phyloP scores from a whole-genome alignment of 768 basidiomycete genomes.

The Xanthoconium stramineum region DNA sequence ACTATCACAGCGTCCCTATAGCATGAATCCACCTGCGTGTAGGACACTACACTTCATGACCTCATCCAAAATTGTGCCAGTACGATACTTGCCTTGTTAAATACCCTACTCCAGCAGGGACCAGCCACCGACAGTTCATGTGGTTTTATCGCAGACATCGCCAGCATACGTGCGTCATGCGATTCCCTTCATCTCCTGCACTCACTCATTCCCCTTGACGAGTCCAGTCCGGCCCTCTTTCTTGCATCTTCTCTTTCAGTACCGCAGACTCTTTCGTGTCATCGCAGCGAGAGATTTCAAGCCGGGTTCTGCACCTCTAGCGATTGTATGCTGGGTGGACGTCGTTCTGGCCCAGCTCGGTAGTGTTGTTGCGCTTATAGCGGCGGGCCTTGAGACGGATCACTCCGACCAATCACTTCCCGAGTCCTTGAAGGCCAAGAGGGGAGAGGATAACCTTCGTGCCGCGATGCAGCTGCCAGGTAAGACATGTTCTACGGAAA shows the following conservation, averaged over 20 bases:
- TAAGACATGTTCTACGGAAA: slow-evolving; percentile 21
- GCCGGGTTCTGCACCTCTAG: slow-evolving; percentile 20
- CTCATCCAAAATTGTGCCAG: slow-evolving; percentile 34
- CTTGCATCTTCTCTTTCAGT: slow-evolving; percentile 45
- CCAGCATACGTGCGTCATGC: slow-evolving; percentile 21
- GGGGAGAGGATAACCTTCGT: slow-evolving; percentile 48
- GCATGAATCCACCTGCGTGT: not conserved
- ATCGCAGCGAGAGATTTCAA: slow-evolving; percentile 37
- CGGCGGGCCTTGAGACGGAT: slow-evolving; percentile 20
- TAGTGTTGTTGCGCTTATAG: slow-evolving; percentile 33
- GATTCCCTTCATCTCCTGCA: not conserved
- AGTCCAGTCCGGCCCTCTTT: slow-evolving; percentile 31
- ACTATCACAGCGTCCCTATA: not conserved
- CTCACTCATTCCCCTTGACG: slow-evolving; percentile 6
- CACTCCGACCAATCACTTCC: slow-evolving; percentile 13
- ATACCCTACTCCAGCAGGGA: slow-evolving; percentile 19
- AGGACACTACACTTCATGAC: slow-evolving; percentile 36
- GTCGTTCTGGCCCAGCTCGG: slow-evolving; percentile 53
- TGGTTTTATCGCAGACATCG: slow-evolving; percentile 10
- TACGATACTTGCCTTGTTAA: slow-evolving; percentile 31
- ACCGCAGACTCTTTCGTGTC: slow-evolving; percentile 46
- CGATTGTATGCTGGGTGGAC: slow-evolving; percentile 66
- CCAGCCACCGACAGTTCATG: not conserved
- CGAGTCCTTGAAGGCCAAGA: slow-evolving; percentile 37
- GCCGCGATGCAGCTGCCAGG: slow-evolving; percentile 72